Evolutionary conservation across 495 filamentous ascomycete species (phyloP).

Genomic region (Trichoderma virens): DNA sequence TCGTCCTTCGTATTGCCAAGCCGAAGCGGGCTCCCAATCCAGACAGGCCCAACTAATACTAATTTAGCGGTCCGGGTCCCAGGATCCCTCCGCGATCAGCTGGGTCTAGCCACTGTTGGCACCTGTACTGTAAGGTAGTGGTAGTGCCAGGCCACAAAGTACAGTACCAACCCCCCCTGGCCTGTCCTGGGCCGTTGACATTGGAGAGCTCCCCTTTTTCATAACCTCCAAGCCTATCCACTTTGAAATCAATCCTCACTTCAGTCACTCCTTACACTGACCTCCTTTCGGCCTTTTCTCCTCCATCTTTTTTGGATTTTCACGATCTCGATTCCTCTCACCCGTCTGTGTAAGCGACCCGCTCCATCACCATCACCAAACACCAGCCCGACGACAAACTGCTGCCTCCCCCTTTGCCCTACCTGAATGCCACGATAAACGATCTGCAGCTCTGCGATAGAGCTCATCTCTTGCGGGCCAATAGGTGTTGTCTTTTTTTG

Average conservation of each 20-base stretch:
- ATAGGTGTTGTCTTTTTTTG: not conserved
- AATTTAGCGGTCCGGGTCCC: slow-evolving; percentile 7
- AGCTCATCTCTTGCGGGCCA: slow-evolving; percentile 18
- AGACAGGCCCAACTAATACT: not conserved
- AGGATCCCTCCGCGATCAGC: slow-evolving; percentile 6
- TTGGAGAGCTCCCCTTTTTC: slow-evolving; percentile 5
- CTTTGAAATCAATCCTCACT: slow-evolving; percentile 9
- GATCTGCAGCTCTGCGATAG: slow-evolving; percentile 23
- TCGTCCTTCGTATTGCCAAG: not conserved
- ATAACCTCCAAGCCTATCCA: slow-evolving; percentile 7
- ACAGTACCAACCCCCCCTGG: not conserved
- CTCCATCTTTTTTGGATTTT: slow-evolving; percentile 4
- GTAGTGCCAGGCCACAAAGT: not conserved
- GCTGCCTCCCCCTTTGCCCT: not conserved
- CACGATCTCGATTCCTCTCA: not conserved
- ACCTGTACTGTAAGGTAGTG: not conserved
- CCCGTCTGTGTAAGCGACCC: not conserved
- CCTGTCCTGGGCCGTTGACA: slow-evolving; percentile 4
- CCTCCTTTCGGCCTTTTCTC: slow-evolving; percentile 4
- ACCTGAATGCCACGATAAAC: slow-evolving; percentile 32
- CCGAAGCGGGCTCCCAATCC: not conserved
- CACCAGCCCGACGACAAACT: not conserved
- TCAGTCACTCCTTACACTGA: slow-evolving; percentile 13
- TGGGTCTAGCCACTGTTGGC: not conserved
- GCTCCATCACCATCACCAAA: not conserved